Evolutionary conservation across 768 basidiomycete species (phyloP).

Genomic region (Chalciporus pseudorubinellus): DNA sequence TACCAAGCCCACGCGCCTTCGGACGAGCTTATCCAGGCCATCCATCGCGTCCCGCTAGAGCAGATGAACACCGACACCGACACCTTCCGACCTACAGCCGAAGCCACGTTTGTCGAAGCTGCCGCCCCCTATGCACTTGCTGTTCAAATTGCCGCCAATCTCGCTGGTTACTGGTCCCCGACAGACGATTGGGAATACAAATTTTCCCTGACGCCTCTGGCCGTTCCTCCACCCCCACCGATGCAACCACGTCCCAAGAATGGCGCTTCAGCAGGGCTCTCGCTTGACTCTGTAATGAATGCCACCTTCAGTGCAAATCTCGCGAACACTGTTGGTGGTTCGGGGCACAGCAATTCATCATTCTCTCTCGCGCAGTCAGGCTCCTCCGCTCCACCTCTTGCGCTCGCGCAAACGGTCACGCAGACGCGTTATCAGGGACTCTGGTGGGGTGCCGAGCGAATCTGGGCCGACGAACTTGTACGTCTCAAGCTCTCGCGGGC

Average conservation of each 20-base stretch:
- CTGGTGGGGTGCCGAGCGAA: slow-evolving; percentile 89
- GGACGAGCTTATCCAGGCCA: slow-evolving; percentile 46
- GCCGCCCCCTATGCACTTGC: slow-evolving; percentile 67
- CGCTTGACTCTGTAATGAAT: slow-evolving; percentile 46
- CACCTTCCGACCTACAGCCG: slow-evolving; percentile 48
- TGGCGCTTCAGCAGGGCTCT: slow-evolving; percentile 14
- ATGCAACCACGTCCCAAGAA: slow-evolving; percentile 1
- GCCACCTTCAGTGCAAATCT: slow-evolving; percentile 40
- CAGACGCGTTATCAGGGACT: slow-evolving; percentile 73
- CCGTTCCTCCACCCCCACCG: slow-evolving; percentile 9
- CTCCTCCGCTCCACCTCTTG: slow-evolving; percentile 19
- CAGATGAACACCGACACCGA: slow-evolving; percentile 45
- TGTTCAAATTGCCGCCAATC: slow-evolving; percentile 62
- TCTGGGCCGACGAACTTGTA: slow-evolving; percentile 84
- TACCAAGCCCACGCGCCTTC: slow-evolving; percentile 69
- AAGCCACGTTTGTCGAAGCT: slow-evolving; percentile 45
- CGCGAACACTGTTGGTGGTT: slow-evolving; percentile 1
- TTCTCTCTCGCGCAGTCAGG: background rate
- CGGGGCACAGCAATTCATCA: slow-evolving; percentile 8
- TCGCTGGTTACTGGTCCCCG: slow-evolving; percentile 66
- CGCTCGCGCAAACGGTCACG: slow-evolving; percentile 32
- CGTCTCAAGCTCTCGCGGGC: slow-evolving; percentile 69
- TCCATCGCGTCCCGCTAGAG: slow-evolving; percentile 44
- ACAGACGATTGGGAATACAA: slow-evolving; percentile 72
- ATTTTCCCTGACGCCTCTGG: slow-evolving; percentile 39